phyloP scores from a whole-genome alignment of 2,329 filamentous ascomycete genomes.

The Penicillium sp. region DNA sequence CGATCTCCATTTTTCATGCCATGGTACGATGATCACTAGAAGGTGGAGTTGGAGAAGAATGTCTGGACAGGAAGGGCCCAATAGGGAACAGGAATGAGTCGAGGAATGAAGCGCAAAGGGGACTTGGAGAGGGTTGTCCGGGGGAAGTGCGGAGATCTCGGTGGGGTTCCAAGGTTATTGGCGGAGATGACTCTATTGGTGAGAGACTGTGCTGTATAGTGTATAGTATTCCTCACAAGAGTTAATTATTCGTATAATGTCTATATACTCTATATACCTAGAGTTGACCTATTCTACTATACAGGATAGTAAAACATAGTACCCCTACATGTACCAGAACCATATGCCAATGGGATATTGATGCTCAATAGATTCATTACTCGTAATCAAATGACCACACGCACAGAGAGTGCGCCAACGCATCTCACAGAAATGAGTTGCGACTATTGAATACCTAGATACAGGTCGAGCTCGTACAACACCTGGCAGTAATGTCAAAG shows the following conservation, averaged over 20 bases:
- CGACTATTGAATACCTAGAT: constrained; percentile 8
- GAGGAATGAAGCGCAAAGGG: not conserved
- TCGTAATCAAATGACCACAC: constrained; percentile 5
- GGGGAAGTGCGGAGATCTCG: constrained; percentile 11
- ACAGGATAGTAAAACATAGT: not conserved
- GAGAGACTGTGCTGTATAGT: not conserved
- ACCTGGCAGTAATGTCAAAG: constrained; percentile 5
- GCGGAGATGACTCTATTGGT: constrained; percentile 4
- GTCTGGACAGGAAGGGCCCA: not conserved
- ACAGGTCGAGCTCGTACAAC: constrained; percentile 1
- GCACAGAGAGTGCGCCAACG: constrained; percentile 4
- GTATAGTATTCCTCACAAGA: not conserved
- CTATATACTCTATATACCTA: no score
- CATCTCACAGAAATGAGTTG: constrained; percentile 7
- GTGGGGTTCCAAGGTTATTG: constrained; percentile 3
- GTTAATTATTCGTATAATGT: not conserved
- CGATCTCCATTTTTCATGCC: constrained; percentile 11
- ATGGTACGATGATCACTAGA: not conserved
- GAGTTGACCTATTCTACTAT: no score
- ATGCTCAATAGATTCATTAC: constrained; percentile 8
- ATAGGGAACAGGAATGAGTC: not conserved
- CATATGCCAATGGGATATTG: not conserved
- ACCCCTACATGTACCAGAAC: not conserved
- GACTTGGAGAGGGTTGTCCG: not conserved
- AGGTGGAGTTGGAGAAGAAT: not conserved